Evolutionary conservation across 2,329 filamentous ascomycete genomes (phyloP).

Genomic region (Pseudogymnoascus sp.): DNA sequence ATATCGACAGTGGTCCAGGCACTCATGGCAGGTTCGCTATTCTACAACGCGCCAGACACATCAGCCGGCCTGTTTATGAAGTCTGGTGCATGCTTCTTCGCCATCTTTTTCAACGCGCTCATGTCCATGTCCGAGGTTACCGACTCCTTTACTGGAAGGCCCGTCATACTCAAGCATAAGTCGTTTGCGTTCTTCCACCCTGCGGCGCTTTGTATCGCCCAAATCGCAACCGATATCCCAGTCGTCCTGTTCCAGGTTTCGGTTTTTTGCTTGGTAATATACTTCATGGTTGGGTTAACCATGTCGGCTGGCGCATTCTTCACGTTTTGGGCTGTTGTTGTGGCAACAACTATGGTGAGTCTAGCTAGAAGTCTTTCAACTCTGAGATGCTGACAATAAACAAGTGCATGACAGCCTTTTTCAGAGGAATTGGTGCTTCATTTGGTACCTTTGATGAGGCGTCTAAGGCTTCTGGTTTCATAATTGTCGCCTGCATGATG

Average conservation of each 20-base stretch:
- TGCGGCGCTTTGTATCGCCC: conserved; percentile 50
- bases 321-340: conserved; percentile 50
- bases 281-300: conserved; percentile 57
- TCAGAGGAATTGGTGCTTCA: conserved; percentile 47
- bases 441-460: conserved; percentile 52
- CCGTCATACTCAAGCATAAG: conserved; percentile 52
- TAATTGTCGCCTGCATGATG: conserved; percentile 46
- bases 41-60: conserved; percentile 54
- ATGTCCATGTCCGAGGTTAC: conserved; percentile 61
- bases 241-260: conserved; percentile 52
- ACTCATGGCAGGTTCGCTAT: conserved; percentile 58
- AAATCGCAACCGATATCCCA: conserved; percentile 48
- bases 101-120: conserved; percentile 55
- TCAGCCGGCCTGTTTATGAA: conserved; percentile 57
- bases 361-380: not conserved
- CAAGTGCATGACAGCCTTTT: conserved; percentile 51
- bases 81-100: conserved; percentile 56
- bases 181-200: conserved; percentile 52
- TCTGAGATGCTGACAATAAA: not conserved
- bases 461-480: conserved; percentile 47
- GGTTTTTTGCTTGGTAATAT: conserved; percentile 49
- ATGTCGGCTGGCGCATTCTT: conserved; percentile 49
- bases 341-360: conserved; percentile 35
- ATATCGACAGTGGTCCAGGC: conserved; percentile 50
- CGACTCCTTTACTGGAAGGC: conserved; percentile 52